Conservation (phyloP, 2,329 filamentous ascomycete genomes). For the Pseudogymnoascus sp. region DNA sequence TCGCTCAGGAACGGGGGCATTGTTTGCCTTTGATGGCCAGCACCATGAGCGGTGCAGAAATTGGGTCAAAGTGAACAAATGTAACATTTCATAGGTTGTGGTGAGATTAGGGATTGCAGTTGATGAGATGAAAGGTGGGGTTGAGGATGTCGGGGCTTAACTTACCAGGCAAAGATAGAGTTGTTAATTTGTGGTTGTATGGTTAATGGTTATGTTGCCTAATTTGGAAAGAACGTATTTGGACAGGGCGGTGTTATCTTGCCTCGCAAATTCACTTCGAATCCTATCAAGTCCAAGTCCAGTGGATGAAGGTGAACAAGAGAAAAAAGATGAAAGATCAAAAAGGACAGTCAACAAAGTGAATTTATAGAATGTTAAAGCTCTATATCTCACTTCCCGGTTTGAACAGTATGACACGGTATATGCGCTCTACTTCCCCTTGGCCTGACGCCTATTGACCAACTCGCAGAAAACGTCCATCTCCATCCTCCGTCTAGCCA, state of each 20-base stretch:
- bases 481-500: background rate
- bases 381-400: background rate
- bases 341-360: background rate
- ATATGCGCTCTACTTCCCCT: background rate
- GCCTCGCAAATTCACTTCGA: background rate
- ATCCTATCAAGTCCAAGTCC: background rate
- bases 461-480: background rate
- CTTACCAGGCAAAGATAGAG: slow-evolving; percentile 2
- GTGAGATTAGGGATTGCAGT: background rate
- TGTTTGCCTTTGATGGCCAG: background rate
- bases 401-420: too few relatives aligned
- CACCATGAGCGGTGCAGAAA: background rate
- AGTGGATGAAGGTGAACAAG: background rate
- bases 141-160: background rate
- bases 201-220: background rate
- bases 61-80: background rate
- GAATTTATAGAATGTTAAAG: background rate
- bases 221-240: background rate
- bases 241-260: background rate
- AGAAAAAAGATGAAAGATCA: background rate
- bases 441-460: background rate
- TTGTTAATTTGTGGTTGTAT: background rate
- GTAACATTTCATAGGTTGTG: background rate
- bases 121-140: background rate
- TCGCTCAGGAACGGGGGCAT: background rate